Evolutionary conservation across 2,329 filamentous ascomycete genomes (phyloP).

Genomic region (Colletotrichum falcatum): DNA sequence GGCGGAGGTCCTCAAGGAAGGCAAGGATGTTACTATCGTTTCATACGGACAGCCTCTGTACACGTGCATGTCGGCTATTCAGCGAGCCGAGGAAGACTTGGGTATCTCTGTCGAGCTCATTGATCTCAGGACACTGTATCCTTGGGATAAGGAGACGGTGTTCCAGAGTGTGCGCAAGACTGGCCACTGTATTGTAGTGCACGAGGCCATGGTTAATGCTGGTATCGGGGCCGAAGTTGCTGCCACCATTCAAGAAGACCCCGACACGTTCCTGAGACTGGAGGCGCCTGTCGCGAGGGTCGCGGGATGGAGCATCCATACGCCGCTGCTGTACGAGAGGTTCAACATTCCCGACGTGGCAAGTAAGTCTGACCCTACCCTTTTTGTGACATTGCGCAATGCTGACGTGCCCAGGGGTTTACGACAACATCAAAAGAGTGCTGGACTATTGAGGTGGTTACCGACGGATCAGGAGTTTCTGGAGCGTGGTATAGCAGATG

Average conservation of each 20-base stretch:
- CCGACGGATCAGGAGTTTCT: neutral
- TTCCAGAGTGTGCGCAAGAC: constrained; percentile 88
- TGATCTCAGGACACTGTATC: constrained; percentile 88
- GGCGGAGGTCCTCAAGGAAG: constrained; percentile 85
- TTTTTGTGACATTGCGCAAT: neutral
- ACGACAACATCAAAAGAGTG: constrained; percentile 76
- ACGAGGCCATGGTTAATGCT: constrained; percentile 92
- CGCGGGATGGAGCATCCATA: constrained; percentile 90
- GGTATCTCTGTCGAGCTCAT: constrained; percentile 86
- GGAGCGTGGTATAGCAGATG: neutral
- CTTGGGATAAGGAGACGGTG: constrained; percentile 88
- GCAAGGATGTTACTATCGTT: constrained; percentile 83
- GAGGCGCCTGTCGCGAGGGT: constrained; percentile 89
- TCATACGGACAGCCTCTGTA: constrained; percentile 94
- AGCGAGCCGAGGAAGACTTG: constrained; percentile 79
- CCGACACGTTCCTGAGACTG: constrained; percentile 79
- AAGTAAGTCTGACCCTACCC: constrained; percentile 68
- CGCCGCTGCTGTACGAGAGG: constrained; percentile 81
- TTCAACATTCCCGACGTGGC: constrained; percentile 88
- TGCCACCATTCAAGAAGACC: constrained; percentile 85
- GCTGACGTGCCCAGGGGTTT: constrained; percentile 68
- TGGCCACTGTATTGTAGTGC: constrained; percentile 86
- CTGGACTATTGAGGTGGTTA: constrained; percentile 67
- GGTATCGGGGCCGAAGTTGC: constrained; percentile 92
- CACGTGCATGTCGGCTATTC: constrained; percentile 81